A percentile compares a stretch with the other conserved stretches of the same genome.
Evolutionary conservation across 2,329 filamentous ascomycete species (phyloP).

Genomic region (Hawksworthiomyces lignivorus): DNA sequence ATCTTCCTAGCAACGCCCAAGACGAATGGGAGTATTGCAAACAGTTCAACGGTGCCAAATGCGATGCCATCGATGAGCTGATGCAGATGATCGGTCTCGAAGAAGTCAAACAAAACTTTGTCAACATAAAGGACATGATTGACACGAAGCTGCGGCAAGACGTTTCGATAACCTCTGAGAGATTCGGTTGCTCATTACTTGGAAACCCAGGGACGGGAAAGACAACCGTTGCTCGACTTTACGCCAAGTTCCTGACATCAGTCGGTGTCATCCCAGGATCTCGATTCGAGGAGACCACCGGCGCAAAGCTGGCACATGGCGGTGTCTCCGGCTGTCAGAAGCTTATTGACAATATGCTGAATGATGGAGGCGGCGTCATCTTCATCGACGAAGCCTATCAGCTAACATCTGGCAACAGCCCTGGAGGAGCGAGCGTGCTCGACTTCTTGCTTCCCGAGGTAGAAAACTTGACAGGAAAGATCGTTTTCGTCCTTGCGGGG

Average conservation of each 20-base stretch:
- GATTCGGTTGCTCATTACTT: conserved; percentile 55
- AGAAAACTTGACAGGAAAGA: conserved; percentile 61
- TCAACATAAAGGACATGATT: conserved; percentile 55
- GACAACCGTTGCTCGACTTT: conserved; percentile 67
- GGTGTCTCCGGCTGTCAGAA: conserved; percentile 52
- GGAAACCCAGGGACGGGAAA: conserved; percentile 74
- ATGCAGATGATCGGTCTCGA: conserved; percentile 69
- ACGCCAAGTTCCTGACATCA: conserved; percentile 56
- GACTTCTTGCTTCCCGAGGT: conserved; percentile 67
- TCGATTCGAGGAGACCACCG: conserved; percentile 59
- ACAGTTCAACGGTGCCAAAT: conserved; percentile 38
- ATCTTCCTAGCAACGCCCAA: no score
- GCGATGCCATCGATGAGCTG: conserved; percentile 49
- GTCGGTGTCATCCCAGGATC: conserved; percentile 55
- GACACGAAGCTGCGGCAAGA: conserved; percentile 53
- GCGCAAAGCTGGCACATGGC: conserved; percentile 54
- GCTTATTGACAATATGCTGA: conserved; percentile 47
- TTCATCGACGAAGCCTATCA: conserved; percentile 81
- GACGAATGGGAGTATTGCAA: conserved; percentile 59
- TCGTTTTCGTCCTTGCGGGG: conserved; percentile 66
- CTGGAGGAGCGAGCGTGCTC: conserved; percentile 53
- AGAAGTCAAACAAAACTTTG: conserved; percentile 55
- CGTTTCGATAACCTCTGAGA: conserved; percentile 45
- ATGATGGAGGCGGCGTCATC: conserved; percentile 56
- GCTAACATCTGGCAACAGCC: conserved; percentile 50